Evolutionary conservation across 768 basidiomycete genomes (phyloP).

Genomic region (Lactarius trivialis): DNA sequence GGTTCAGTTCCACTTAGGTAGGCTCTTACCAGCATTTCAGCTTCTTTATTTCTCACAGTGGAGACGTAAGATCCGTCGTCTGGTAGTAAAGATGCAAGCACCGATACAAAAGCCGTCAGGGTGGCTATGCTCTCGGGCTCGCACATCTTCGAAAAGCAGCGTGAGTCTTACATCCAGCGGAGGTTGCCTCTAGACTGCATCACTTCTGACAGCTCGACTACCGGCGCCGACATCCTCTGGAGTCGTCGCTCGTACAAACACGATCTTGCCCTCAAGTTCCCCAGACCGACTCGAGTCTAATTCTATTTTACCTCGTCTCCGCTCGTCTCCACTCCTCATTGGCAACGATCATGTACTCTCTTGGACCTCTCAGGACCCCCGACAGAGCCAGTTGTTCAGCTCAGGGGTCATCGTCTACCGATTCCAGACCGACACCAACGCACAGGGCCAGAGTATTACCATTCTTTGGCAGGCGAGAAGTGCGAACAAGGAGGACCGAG

Average conservation of each 20-base stretch:
- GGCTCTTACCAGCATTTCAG: neutral
- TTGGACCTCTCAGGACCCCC: slow-evolving; percentile 84
- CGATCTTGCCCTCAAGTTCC: slow-evolving; percentile 17
- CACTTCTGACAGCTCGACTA: neutral
- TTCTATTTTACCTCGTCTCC: slow-evolving; percentile 23
- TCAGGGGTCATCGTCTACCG: slow-evolving; percentile 76
- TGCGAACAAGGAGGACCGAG: slow-evolving; percentile 78
- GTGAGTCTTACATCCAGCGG: neutral
- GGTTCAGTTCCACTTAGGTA: neutral
- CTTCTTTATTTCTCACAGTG: neutral
- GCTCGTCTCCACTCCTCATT: slow-evolving; percentile 32
- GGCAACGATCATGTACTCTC: slow-evolving; percentile 60
- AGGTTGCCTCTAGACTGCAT: neutral
- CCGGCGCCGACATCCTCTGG: neutral
- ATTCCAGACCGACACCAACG: slow-evolving; percentile 64
- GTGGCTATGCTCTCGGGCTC: neutral
- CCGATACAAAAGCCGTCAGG: neutral
- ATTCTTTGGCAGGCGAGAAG: slow-evolving; percentile 75
- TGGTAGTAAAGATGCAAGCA: neutral
- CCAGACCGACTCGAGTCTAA: slow-evolving; percentile 20
- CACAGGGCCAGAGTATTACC: slow-evolving; percentile 63
- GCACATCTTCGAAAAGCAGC: neutral
- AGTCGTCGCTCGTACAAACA: neutral
- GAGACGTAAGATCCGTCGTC: neutral
- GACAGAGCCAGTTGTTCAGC: slow-evolving; percentile 78